Evolutionary conservation across 2,329 filamentous ascomycete genomes (phyloP), one percentile per base, ranked within the genome.

Genomic region (Geoglossum cookeanum): DNA sequence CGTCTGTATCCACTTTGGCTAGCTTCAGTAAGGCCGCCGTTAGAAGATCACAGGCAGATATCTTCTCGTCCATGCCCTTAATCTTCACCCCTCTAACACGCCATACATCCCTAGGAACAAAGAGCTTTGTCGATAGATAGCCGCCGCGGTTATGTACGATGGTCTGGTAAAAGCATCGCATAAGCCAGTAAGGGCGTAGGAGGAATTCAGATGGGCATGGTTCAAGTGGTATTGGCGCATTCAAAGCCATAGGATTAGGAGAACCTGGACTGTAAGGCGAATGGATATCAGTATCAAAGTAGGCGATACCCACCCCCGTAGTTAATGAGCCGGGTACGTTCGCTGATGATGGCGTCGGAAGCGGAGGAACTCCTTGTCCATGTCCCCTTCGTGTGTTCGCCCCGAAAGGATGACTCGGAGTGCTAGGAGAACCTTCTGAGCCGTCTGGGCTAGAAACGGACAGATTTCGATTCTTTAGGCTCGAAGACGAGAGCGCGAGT

Each of bases 181-280:
- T 95, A 49, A 98, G 75, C 92, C 92, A 98, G 69, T 96, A 98
- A 1, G 92, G 94, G 22, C 92, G 83, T n/a, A 97, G 76, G 64
- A 96, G 77, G 59, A 84, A 83, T 45, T 94, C 88, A 39, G 85
- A 87, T 0, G 92, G 92, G 67, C 94, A 98, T 2, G 92, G 86
- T 66, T 98, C 92, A 4, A 98, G 76, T 0, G 88, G 80, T 27
- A 84, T 77, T 11, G 90, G 90, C 0, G 81, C 78, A 62, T 88
- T 82, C 0, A 73, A 65, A 11, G 75, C 73, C n/a, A 78, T 68
- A 3, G 77, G 73, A 58, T 84, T 83, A 2, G 83, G 80, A n/a
- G 80, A 82, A 1, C 81, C 81, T 0, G 85, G 80, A 3, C 71
- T 75, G 53, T 72, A 73, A 11, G 77, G 74, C 4, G 83, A 82